Evolutionary conservation across 768 basidiomycete genomes (phyloP).

Genomic region (Sutorius australiensis): DNA sequence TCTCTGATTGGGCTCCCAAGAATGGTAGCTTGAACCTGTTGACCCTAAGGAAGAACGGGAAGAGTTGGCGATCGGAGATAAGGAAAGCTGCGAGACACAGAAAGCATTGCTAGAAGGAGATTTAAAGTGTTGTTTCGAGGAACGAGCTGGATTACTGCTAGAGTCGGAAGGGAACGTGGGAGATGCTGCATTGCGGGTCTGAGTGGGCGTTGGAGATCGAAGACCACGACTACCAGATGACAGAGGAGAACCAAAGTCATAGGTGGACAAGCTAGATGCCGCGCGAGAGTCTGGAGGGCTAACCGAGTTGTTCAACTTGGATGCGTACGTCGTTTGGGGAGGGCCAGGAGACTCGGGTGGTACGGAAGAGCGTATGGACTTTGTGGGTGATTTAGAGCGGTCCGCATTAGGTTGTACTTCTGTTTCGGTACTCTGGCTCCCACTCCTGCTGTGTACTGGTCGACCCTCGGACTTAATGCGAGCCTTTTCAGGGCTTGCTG

Average conservation of each 20-base stretch:
- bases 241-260: slow-evolving; percentile 47
- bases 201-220: slow-evolving; percentile 69
- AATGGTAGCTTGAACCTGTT: slow-evolving; percentile 82
- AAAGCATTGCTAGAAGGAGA: slow-evolving; percentile 51
- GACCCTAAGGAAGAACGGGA: slow-evolving; percentile 80
- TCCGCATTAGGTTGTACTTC: slow-evolving; percentile 26
- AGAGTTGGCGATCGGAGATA: slow-evolving; percentile 68
- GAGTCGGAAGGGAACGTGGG: slow-evolving; percentile 38
- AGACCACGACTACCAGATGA: slow-evolving; percentile 38
- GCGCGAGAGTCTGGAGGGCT: slow-evolving; percentile 38
- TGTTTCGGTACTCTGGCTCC: slow-evolving; percentile 49
- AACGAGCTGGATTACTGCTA: slow-evolving; percentile 42
- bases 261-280: slow-evolving; percentile 46
- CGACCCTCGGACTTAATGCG: slow-evolving; percentile 30
- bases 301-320: slow-evolving; percentile 30
- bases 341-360: slow-evolving; percentile 58
- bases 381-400: slow-evolving; percentile 41
- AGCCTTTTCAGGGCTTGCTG: slow-evolving; percentile 31
- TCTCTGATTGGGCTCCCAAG: slow-evolving; percentile 59
- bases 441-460: slow-evolving; percentile 48
- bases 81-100: slow-evolving; percentile 53
- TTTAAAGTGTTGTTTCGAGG: slow-evolving; percentile 49
- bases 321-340: slow-evolving; percentile 26
- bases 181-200: slow-evolving; percentile 53
- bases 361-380: slow-evolving; percentile 52